Percentiles rank a stretch among this genome's conserved stretches.
phyloP scores from a whole-genome alignment of 2,329 filamentous ascomycete species.

The Gnomoniopsis smithogilvyi region DNA sequence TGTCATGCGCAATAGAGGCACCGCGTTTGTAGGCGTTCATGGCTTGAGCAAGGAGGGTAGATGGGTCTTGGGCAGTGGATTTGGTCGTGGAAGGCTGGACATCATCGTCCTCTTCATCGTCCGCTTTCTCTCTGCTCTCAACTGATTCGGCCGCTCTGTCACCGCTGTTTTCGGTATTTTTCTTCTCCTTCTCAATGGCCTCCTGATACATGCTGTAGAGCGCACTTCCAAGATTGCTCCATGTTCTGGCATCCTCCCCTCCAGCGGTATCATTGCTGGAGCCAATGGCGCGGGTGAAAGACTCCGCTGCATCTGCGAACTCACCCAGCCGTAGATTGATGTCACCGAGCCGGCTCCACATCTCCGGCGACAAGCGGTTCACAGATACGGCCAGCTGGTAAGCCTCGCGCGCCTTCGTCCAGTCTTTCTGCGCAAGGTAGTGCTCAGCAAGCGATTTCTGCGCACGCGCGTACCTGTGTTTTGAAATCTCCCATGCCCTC shows the following conservation, averaged over 20 bases:
- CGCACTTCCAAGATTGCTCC: conserved; percentile 90
- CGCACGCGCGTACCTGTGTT: conserved; percentile 76
- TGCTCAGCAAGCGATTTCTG: conserved; percentile 83
- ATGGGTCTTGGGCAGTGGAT: conserved; percentile 41
- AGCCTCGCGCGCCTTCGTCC: conserved; percentile 67
- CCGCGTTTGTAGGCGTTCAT: conserved; percentile 85
- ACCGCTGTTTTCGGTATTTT: conserved; percentile 22
- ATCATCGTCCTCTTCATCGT: conserved; percentile 28
- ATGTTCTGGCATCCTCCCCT: conserved; percentile 85
- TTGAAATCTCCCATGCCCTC: conserved; percentile 84
- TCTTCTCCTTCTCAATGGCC: conserved; percentile 37
- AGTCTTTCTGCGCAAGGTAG: conserved; percentile 65
- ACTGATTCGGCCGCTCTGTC: conserved; percentile 18
- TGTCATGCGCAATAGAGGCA: conserved; percentile 76
- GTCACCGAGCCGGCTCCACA: conserved; percentile 90
- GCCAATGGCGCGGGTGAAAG: conserved; percentile 79
- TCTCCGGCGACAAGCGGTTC: conserved; percentile 76
- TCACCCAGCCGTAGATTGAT: conserved; percentile 74
- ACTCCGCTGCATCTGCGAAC: conserved; percentile 76
- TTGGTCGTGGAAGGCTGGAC: conserved; percentile 12
- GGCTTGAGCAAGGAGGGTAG: conserved; percentile 67
- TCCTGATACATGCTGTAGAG: conserved; percentile 68
- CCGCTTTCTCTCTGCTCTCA: conserved; percentile 12
- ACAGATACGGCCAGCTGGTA: conserved; percentile 75
- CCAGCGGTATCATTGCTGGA: conserved; percentile 59